A percentile compares a stretch with the other conserved stretches of the same genome.
Evolutionary conservation across 495 filamentous ascomycete genomes (phyloP).

Genomic region (Aspergillus sclerotiicarbonarius): DNA sequence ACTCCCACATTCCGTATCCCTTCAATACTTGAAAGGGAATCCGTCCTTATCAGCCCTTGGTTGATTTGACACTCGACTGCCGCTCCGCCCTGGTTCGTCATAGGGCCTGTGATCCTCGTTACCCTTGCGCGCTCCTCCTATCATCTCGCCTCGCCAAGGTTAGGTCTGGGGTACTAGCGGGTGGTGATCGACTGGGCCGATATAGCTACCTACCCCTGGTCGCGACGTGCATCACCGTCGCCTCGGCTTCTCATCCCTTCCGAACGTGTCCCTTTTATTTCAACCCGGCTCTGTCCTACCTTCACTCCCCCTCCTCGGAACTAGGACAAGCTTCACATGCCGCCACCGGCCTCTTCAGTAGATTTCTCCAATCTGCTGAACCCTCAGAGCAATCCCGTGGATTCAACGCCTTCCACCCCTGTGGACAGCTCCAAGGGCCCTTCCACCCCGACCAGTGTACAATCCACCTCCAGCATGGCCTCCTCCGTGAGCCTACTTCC

Average conservation of each 20-base stretch:
- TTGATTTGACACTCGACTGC: neutral
- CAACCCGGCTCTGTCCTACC: slow-evolving; percentile 25
- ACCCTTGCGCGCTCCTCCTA: slow-evolving; percentile 14
- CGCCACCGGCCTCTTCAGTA: slow-evolving; percentile 66
- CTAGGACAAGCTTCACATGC: slow-evolving; percentile 59
- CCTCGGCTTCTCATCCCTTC: slow-evolving; percentile 24
- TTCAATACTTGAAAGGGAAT: slow-evolving; percentile 13
- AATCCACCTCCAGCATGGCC: slow-evolving; percentile 60
- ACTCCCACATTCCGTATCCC: slow-evolving; percentile 9
- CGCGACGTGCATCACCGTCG: slow-evolving; percentile 20
- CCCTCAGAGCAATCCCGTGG: slow-evolving; percentile 44
- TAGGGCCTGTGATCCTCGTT: slow-evolving; percentile 10
- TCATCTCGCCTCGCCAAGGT: slow-evolving; percentile 14
- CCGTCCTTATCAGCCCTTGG: neutral
- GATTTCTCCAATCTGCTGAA: slow-evolving; percentile 80
- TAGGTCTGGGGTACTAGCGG: slow-evolving; percentile 20
- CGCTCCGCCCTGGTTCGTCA: slow-evolving; percentile 1
- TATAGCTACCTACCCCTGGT: slow-evolving; percentile 27
- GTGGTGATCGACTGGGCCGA: slow-evolving; percentile 33
- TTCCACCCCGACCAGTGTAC: slow-evolving; percentile 27
- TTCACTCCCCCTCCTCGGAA: slow-evolving; percentile 15
- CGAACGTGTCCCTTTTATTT: slow-evolving; percentile 15
- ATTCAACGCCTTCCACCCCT: slow-evolving; percentile 26
- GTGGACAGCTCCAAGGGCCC: slow-evolving; percentile 13
- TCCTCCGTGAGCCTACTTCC: slow-evolving; percentile 67